These are phyloP conservation scores for Hemisphaericaspora xylofermentans DNA, from an alignment of 1,139 yeast species.

Conservation along the genomic window DNA sequence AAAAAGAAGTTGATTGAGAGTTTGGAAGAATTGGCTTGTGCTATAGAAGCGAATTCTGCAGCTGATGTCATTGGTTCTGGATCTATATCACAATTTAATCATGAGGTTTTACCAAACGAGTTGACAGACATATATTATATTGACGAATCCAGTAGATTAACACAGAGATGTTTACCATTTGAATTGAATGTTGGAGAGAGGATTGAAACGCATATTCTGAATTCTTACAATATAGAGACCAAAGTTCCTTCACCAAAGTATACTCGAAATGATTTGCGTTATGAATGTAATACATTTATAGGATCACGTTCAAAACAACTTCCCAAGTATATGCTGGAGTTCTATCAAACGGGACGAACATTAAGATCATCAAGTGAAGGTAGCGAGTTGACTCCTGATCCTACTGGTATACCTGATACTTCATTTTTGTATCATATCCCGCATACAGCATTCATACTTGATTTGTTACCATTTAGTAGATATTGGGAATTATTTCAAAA, in stretches of 20 bases:
- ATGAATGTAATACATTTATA: conserved; percentile 19
- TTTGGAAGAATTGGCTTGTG: conserved; percentile 13
- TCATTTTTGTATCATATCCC: conserved; percentile 22
- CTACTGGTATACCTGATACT: conserved; percentile 26
- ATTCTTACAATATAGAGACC: not conserved
- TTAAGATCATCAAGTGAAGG: conserved; percentile 7
- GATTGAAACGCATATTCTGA: conserved; percentile 3
- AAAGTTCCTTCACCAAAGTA: conserved; percentile 8
- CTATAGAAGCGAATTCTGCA: conserved; percentile 36
- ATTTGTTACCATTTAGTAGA: conserved; percentile 35
- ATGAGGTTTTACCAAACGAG: conserved; percentile 37
- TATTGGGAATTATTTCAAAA: conserved; percentile 37
- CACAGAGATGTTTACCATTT: conserved; percentile 26
- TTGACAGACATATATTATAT: conserved; percentile 32
- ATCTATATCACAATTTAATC: conserved; percentile 38
- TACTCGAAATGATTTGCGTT: conserved; percentile 18
- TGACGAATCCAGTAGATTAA: conserved; percentile 24
- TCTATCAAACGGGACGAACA: conserved; percentile 3
- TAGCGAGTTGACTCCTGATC: conserved; percentile 15
- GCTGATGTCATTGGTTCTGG: conserved; percentile 36
- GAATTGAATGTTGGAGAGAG: conserved; percentile 37
- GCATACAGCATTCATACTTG: conserved; percentile 23
- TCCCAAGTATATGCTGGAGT: conserved; percentile 1
- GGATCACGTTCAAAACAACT: conserved; percentile 27
- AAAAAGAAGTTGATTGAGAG: not conserved